Conservation (phyloP, 306 rosid species). For the Medicago arabica region DNA sequence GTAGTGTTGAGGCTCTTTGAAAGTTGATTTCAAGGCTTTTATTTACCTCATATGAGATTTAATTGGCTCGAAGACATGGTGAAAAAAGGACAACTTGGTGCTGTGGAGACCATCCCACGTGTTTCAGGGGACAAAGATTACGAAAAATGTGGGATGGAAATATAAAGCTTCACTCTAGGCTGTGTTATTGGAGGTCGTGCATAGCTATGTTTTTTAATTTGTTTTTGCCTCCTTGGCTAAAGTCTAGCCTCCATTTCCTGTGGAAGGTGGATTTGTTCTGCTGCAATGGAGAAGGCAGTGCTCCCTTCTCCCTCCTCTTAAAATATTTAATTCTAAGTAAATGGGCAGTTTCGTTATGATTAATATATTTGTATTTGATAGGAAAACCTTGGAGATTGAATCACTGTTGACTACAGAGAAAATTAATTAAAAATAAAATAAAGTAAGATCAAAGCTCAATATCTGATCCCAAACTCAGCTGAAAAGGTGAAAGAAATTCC, state of each 20-base stretch:
- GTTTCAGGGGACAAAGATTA: constrained; percentile 47
- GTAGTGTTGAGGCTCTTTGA: constrained; percentile 61
- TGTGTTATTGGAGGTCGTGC: constrained; percentile 56
- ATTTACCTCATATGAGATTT: constrained; percentile 60
- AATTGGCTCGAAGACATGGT: constrained; percentile 60
- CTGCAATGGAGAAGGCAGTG: neutral
- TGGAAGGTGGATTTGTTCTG: constrained; percentile 23
- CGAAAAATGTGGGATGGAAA: constrained; percentile 49
- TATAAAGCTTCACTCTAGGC: constrained; percentile 44
- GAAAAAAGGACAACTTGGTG: constrained; percentile 36
- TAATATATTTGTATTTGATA: constrained; percentile 16
- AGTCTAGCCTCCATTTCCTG: constrained; percentile 9
- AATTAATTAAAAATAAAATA: neutral
- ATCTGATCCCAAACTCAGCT: constrained; percentile 2
- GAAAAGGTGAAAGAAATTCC: constrained; percentile 8
- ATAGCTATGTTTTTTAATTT: constrained; percentile 27
- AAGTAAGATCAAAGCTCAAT: constrained; percentile 6
- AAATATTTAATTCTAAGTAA: neutral
- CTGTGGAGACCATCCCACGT: neutral
- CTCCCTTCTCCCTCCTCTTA: neutral
- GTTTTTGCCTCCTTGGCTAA: constrained; percentile 17
- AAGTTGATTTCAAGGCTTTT: constrained; percentile 48
- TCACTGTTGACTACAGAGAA: neutral
- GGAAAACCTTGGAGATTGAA: neutral
- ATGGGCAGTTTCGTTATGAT: constrained; percentile 3